Base-by-base conservation (phyloP, 1,284 basidiomycete species). In the Thecaphora frezii region DNA sequence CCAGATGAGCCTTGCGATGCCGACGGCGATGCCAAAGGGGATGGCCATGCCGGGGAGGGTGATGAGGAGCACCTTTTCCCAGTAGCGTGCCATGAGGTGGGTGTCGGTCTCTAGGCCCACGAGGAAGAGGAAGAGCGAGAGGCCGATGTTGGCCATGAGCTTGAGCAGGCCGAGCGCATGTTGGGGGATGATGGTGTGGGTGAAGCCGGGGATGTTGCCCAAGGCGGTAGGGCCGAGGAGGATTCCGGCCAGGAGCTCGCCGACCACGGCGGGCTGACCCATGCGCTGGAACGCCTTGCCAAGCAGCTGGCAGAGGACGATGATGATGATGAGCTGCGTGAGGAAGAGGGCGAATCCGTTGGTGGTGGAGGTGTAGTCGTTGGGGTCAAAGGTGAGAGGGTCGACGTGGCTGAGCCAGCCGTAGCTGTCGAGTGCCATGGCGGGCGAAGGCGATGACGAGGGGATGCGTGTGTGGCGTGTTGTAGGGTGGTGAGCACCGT, bases 31-130 rank as follows among this genome's bases (percentile, higher is more conserved):
- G n/a, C 52, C 69, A 36, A 73, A 73, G 1, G 70, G 69, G 42
- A 73, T 57, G 8, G 69, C 56, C 61, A 73, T 65, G 37, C 69
- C 69, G 1, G 70, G 70, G 21, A 73, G 28, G 2, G 66, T 66
- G 48, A 71, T 72, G 44, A 68, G 49, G 16, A 57, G 7, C 2
- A 71, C 69, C 44, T 71, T 57, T 28, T 61, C 55, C 58, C 58
- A 71, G 30, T 70, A 58, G 42, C 51, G 53, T 12, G 61, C 65
- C 58, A 73, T 73, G 22, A 71, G 61, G 8, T 71, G 66, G 18
- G 60, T 66, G 37, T 73, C 70, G 16, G 70, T 73, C 44, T 73
- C 70, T 26, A 73, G 51, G 9, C 70, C 70, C 42, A 73, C 71
- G 22, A 71, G 53, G 14, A 71, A 64, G 21, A 71, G 54, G 39